Base-by-base conservation (phyloP, 768 basidiomycete species). In the Pisolithus tinctorius region DNA sequence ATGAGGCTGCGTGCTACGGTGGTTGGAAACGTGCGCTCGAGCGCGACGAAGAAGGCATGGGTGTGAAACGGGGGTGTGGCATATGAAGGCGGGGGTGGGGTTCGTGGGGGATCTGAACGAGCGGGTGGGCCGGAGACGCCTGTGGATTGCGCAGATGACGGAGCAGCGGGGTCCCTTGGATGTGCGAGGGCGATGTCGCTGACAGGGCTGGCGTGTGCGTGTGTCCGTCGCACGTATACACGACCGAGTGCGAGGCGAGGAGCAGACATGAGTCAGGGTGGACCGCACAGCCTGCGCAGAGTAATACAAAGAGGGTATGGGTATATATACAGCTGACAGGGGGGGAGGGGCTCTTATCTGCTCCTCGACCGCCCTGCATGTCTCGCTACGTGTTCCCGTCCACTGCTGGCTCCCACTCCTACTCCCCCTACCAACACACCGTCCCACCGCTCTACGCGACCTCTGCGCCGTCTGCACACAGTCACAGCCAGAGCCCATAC, bases 1-100 rank as follows among this genome's bases (percentile, higher is more conserved):
- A 91, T 93, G 49, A 93, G 77, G 60, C 81, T 83, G 38, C 80
- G 79, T 11, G 90, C 88, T 0, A 84, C 84, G 3, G 78, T 76
- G 0, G 82, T 82, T 0, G 88, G 80, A 60, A 93, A 92, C 0
- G 82, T 81, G 65, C 76, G 79, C 58, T 90, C 86, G 43, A 93
- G 71, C 1, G 76, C 83, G 23, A 63, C 60, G 55, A 89, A 84
- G 71, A 93, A 91, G 3, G 76, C 71, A 67, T 93, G 85, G 2
- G 90, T 93, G 60, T 93, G 77, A 63, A 93, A 93, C 0, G 90
- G 90, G 7, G 89, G 88, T 31, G 75, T 77, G 14, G 78, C 65
- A 63, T 86, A 84, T 1, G 67, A 70, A 47, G 62, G 61, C 45
- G 67, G 70, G 47, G 63, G 61, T 46, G 53, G 61, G 34, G 48